These are phyloP conservation scores for Chlorociboria aeruginascens DNA, from an alignment of 495 filamentous ascomycete species.

Conservation along the genomic window DNA sequence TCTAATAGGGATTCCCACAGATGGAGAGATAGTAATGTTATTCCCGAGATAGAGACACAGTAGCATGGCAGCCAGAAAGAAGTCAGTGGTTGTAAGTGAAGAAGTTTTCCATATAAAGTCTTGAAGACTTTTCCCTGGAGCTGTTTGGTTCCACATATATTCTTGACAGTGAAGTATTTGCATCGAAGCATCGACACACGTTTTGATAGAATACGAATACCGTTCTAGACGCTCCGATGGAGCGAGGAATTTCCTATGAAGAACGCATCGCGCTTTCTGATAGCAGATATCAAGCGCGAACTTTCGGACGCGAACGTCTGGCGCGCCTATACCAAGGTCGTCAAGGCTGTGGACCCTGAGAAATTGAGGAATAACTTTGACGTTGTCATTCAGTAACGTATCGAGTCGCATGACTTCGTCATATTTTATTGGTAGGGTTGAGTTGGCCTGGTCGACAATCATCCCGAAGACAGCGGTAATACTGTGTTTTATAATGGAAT, in stretches of 20 bases:
- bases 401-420: constrained; percentile 62
- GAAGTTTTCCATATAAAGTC: constrained; percentile 30
- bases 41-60: constrained; percentile 22
- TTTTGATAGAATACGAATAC: constrained; percentile 44
- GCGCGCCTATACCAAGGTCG: constrained; percentile 49
- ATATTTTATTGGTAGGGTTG: constrained; percentile 34
- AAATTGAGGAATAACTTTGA: constrained; percentile 40
- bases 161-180: constrained; percentile 40
- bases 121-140: constrained; percentile 25
- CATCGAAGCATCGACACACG: constrained; percentile 57
- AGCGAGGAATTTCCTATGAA: constrained; percentile 60
- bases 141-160: constrained; percentile 23
- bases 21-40: neutral
- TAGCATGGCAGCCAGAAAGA: constrained; percentile 33
- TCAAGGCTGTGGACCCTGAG: constrained; percentile 47
- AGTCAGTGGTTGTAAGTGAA: constrained; percentile 32
- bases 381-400: constrained; percentile 43
- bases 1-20: neutral
- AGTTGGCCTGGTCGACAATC: constrained; percentile 28
- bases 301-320: constrained; percentile 51
- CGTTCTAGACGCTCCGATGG: constrained; percentile 42
- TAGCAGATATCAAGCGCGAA: constrained; percentile 57
- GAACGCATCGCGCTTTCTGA: constrained; percentile 55
- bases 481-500: constrained; percentile 30
- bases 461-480: constrained; percentile 26